Evolutionary conservation across 2,329 filamentous ascomycete genomes (phyloP).

Genomic region (Aureobasidium sp.): DNA sequence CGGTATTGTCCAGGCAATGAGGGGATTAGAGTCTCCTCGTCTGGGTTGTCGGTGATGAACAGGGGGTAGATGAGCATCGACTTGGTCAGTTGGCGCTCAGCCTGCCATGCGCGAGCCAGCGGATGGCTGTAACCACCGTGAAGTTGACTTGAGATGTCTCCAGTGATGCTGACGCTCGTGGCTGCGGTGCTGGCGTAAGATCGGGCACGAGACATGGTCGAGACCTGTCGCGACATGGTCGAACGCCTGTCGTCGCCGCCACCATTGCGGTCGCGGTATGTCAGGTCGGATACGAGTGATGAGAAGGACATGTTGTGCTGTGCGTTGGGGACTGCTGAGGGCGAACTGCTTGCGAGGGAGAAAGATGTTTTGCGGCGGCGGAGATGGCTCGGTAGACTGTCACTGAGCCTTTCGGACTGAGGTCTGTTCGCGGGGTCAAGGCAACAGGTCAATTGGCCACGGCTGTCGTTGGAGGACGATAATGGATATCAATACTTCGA

Average conservation of each 20-base stretch:
- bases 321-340: background rate
- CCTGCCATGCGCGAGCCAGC: slow-evolving; percentile 44
- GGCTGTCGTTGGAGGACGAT: background rate
- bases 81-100: slow-evolving; percentile 49
- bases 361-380: slow-evolving; percentile 6
- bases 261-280: slow-evolving; percentile 36
- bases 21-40: slow-evolving; percentile 83
- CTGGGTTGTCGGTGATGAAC: slow-evolving; percentile 88
- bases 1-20: slow-evolving; percentile 87
- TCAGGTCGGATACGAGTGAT: slow-evolving; percentile 44
- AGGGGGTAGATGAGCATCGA: slow-evolving; percentile 98
- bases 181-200: slow-evolving; percentile 46
- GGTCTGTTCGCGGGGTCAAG: background rate
- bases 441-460: background rate
- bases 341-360: background rate
- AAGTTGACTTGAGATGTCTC: slow-evolving; percentile 44
- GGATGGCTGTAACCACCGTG: slow-evolving; percentile 46
- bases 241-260: slow-evolving; percentile 38
- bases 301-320: slow-evolving; percentile 41
- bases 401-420: background rate
- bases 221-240: slow-evolving; percentile 1
- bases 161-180: slow-evolving; percentile 44
- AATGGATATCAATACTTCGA: background rate
- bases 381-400: slow-evolving; percentile 4
- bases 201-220: slow-evolving; percentile 36